Percentiles rank a stretch among this genome's conserved stretches.
Conservation (phyloP, 352 stramenopile genomes). For the Pythium periplocum region DNA sequence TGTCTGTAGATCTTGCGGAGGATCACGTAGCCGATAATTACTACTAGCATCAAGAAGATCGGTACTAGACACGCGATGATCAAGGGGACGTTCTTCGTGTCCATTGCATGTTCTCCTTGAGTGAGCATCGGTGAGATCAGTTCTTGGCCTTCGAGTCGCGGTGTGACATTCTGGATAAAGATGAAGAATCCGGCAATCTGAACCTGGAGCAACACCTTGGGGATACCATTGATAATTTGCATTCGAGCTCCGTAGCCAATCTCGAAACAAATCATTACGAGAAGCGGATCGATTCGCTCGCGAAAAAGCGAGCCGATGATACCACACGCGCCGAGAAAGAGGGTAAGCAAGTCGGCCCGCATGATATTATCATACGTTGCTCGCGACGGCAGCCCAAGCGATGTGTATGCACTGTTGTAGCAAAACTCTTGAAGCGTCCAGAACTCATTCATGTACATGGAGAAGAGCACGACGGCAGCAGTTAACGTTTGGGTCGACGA, state of each 20-base stretch:
- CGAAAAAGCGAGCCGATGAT: slow-evolving; percentile 11
- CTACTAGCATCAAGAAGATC: slow-evolving; percentile 6
- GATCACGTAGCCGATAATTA: slow-evolving; percentile 14
- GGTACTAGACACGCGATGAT: slow-evolving; percentile 1
- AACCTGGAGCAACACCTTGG: neutral
- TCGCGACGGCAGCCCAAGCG: neutral
- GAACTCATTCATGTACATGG: slow-evolving; percentile 17
- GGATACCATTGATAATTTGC: slow-evolving; percentile 3
- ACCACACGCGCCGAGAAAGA: slow-evolving; percentile 14
- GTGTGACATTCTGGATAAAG: neutral
- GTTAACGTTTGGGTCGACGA: slow-evolving; percentile 4
- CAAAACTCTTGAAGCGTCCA: slow-evolving; percentile 12
- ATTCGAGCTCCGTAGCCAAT: slow-evolving; percentile 15
- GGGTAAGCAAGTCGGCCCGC: slow-evolving; percentile 14
- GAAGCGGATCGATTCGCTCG: slow-evolving; percentile 20
- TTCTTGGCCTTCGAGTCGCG: slow-evolving; percentile 5
- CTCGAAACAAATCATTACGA: slow-evolving; percentile 11
- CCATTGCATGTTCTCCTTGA: slow-evolving; percentile 9
- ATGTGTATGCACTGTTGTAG: slow-evolving; percentile 5
- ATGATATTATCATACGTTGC: slow-evolving; percentile 13
- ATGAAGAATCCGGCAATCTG: neutral
- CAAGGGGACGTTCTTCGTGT: neutral
- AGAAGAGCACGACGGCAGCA: slow-evolving; percentile 1
- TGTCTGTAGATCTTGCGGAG: slow-evolving; percentile 9
- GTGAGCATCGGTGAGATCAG: slow-evolving; percentile 22